Evolutionary conservation across 2,329 filamentous ascomycete species (phyloP), one percentile per base, ranked within the genome.

Genomic region (Mollisia scopiformis): DNA sequence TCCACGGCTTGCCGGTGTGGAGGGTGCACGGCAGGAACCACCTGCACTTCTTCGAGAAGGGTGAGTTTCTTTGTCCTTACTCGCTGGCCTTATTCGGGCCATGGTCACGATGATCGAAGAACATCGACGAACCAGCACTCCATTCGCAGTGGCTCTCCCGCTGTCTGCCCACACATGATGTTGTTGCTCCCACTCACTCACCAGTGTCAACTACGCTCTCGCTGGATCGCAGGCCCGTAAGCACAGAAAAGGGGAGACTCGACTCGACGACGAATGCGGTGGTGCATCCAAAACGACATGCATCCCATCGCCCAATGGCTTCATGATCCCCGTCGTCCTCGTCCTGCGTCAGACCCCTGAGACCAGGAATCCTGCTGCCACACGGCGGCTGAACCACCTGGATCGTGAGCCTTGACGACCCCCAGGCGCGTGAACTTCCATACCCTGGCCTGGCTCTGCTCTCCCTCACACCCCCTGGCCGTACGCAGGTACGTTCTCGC

Each of bases 261-360:
- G 35, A 23, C 54, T 56, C 21, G 35, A 46, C 51, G 52, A 52
- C 39, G 56, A 43, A 55, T 51, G 41, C 57, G 61, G 58, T 49
- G 30, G 47, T 53, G 16, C 53, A 57, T 33, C 47, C 31, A 62
- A 41, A 49, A 35, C 43, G 55, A 30, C 58, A 56, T 30, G 55
- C 52, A 55, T 53, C 56, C 33, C 50, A 53, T 47, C 33, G 51
- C 23, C 50, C 55, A 60, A 56, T 58, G 56, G 59, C 57, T 60
- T 61, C 55, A 60, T 31, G 30, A 64, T 59, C 65, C 65, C 50
- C 23, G 63, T 43, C 33, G 39, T 31, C 43, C 46, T 39, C 27
- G 14, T 51, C 30, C 54, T 54, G 56, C 33, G 39, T 59, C 62
- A 58, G 56, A 33, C 49, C 59, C 62, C 62, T 62, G 61, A 62